phyloP scores from a whole-genome alignment of 495 filamentous ascomycete species.

The Annulohypoxylon maeteangense region DNA sequence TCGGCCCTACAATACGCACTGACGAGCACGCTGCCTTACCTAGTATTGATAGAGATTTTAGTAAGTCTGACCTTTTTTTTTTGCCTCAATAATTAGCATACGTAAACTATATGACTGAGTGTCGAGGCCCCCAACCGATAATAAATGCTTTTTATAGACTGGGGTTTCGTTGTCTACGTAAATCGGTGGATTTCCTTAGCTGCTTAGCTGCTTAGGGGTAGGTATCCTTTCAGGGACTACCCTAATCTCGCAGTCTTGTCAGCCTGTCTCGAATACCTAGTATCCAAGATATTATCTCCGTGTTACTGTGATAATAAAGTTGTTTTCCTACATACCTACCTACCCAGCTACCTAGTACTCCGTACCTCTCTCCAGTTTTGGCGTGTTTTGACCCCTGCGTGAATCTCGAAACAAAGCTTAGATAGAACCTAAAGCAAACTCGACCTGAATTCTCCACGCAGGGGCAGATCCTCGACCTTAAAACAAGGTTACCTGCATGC shows the following conservation, averaged over 20 bases:
- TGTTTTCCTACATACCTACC: constrained; percentile 33
- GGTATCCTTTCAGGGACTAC: constrained; percentile 4
- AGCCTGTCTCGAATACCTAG: constrained; percentile 5
- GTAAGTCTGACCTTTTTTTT: constrained; percentile 16
- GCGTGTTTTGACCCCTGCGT: constrained; percentile 33
- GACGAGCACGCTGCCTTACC: constrained; percentile 8
- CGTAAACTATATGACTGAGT: constrained; percentile 22
- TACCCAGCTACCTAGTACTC: too few relatives aligned
- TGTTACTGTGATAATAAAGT: constrained; percentile 33
- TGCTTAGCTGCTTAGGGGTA: background rate
- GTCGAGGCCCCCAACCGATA: constrained; percentile 30
- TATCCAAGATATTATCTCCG: constrained; percentile 7
- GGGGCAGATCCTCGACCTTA: constrained; percentile 28
- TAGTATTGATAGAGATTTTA: constrained; percentile 18
- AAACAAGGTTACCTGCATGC: constrained; percentile 45
- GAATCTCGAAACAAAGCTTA: constrained; percentile 39
- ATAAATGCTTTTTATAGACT: constrained; percentile 23
- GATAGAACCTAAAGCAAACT: constrained; percentile 20
- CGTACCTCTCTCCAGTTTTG: constrained; percentile 11
- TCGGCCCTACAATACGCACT: constrained; percentile 33
- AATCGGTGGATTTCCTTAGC: background rate
- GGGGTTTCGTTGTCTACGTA: background rate
- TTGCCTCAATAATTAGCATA: constrained; percentile 11
- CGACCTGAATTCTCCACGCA: constrained; percentile 23
- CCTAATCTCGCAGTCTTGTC: too few relatives aligned